Evolutionary conservation across 2,329 filamentous ascomycete species (phyloP).

Genomic region (Botrytis elliptica): DNA sequence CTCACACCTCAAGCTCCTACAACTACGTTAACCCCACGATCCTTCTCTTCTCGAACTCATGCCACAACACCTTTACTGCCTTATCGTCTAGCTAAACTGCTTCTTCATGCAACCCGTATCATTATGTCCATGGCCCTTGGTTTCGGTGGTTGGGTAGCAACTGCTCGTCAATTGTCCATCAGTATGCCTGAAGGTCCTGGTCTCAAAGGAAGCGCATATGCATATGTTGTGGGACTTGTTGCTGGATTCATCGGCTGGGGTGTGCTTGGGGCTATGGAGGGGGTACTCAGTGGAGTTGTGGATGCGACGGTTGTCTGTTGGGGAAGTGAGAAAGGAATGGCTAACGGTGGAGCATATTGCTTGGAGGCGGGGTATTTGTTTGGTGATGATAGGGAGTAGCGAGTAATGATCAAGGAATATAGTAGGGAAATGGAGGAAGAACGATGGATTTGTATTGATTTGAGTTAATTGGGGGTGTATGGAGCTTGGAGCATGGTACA

Average conservation of each 20-base stretch:
- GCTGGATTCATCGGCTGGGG: slow-evolving; percentile 95
- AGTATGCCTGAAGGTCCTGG: slow-evolving; percentile 50
- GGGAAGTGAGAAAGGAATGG: slow-evolving; percentile 78
- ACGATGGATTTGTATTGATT: slow-evolving; percentile 19
- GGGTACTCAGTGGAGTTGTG: slow-evolving; percentile 80
- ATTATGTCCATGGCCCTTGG: slow-evolving; percentile 88
- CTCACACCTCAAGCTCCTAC: slow-evolving; percentile 71
- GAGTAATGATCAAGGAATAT: slow-evolving; percentile 50
- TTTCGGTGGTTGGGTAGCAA: slow-evolving; percentile 95
- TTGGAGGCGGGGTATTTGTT: slow-evolving; percentile 88
- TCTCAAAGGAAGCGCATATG: slow-evolving; percentile 80
- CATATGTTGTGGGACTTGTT: slow-evolving; percentile 88
- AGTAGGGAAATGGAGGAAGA: slow-evolving; percentile 43
- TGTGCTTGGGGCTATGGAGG: slow-evolving; percentile 86
- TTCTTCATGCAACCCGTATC: slow-evolving; percentile 86
- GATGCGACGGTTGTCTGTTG: slow-evolving; percentile 92
- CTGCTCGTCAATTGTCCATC: slow-evolving; percentile 73
- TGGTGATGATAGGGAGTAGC: slow-evolving; percentile 55
- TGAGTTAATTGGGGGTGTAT: not conserved
- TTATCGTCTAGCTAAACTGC: slow-evolving; percentile 85
- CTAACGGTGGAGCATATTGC: slow-evolving; percentile 74
- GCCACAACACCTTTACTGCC: slow-evolving; percentile 64
- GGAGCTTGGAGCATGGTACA: not conserved
- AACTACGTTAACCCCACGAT: slow-evolving; percentile 63
- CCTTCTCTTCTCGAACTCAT: slow-evolving; percentile 47